Evolutionary conservation across 2,329 filamentous ascomycete genomes (phyloP), one percentile per base, ranked within the genome.

Genomic region (Tolypocladium amazonense): DNA sequence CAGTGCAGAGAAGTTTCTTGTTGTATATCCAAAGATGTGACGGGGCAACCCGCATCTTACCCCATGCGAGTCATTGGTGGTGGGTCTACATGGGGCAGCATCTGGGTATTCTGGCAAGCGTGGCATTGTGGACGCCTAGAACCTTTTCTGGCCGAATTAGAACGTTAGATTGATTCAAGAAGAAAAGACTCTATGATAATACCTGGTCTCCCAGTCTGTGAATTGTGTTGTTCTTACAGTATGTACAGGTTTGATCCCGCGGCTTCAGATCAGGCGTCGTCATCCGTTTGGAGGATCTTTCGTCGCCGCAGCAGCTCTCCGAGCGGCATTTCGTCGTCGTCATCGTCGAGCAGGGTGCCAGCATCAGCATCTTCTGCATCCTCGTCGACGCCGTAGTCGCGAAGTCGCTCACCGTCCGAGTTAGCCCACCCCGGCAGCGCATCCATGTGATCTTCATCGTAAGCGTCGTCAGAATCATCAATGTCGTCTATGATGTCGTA

Each of bases 341-440:
- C 50, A 20, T 82, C 79, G 9, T 73, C 30, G 35, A 15, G 41
- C 23, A 39, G 71, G 4, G 68, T 67, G 11, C 62, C 62, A 14
- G 58, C 60, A 20, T 63, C 64, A 14, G 60, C 60, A 33, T 68
- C 68, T 60, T 91, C 87, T 0, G 81, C 82, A 18, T 89, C 88
- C 67, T 91, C 88, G 65, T 93, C 90, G 0, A 94, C 89, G 1
- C 90, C 90, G 68, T 87, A 94, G 67, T 94, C 90, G 50, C 82
- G 79, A 56, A 94, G 73, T 39, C 84, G 78, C 68, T 93, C 88
- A 1, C 89, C 90, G 58, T 93, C 89, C 0, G 83, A 79, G 65
- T 92, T 93, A 0, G 80, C 84, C 89, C 89, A 94, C 6, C 76
- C 81, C 50, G 80, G 79, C 66, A 65, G 64, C 3, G 65, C 65